Conservation (phyloP, 139 green algal genomes). For the Chlamydomonas schloesseri region DNA sequence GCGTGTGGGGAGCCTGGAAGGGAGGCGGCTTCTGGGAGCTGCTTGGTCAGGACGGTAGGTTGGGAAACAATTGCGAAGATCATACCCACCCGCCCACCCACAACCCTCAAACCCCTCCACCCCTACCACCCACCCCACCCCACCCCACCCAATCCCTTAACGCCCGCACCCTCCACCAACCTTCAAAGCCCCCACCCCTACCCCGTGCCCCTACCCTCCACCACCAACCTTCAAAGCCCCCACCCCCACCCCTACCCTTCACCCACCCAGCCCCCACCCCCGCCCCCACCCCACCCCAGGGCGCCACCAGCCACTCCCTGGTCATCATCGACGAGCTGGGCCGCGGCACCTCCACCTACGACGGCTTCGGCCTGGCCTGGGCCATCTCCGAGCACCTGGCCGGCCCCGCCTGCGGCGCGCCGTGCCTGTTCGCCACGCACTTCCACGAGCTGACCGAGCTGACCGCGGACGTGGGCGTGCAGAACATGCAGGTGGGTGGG, state of each 20-base stretch:
- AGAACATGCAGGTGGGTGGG: constrained; percentile 81
- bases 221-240: no score
- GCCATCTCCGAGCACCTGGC: constrained; percentile 94
- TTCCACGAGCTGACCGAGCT: constrained; percentile 98
- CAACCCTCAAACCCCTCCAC: no score
- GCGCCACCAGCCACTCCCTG: constrained; percentile 80
- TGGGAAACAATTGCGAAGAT: no score
- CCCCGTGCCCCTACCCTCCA: no score
- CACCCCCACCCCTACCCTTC: neutral
- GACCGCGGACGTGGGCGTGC: constrained; percentile 71
- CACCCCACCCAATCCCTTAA: no score
- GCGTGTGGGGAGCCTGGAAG: no score
- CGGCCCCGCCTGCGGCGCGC: constrained; percentile 64
- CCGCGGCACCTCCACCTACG: constrained; percentile 95
- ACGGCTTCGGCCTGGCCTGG: constrained; percentile 98
- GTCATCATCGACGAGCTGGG: constrained; percentile 99
- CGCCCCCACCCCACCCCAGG: constrained; percentile 50
- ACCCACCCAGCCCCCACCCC: neutral
- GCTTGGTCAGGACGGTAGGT: no score
- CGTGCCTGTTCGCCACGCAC: constrained; percentile 96
- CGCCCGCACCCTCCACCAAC: no score
- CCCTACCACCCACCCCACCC: no score
- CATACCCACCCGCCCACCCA: no score
- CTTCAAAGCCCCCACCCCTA: no score
- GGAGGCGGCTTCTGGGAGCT: no score